A percentile compares a stretch with the other conserved stretches of the same genome.
Conservation (phyloP, 805 yeast species). For the Kluyveromyces aestuarii region DNA sequence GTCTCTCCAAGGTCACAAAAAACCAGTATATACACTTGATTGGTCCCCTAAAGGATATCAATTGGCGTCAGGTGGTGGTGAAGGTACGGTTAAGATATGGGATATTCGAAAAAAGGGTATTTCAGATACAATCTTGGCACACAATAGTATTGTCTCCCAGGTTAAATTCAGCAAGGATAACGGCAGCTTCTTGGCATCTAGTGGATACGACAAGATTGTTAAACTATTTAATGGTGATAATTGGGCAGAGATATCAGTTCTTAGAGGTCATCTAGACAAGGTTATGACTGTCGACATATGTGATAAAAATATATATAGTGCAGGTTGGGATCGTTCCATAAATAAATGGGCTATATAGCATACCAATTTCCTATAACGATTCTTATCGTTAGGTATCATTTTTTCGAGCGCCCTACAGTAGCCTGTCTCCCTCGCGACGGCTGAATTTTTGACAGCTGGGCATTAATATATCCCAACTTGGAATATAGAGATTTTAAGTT, state of each 20-base stretch:
- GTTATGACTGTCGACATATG: slow-evolving; percentile 61
- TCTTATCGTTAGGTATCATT: background rate
- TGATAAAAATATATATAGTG: slow-evolving; percentile 42
- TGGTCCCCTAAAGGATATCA: slow-evolving; percentile 74
- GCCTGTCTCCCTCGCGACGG: slow-evolving; percentile 6
- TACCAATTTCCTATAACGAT: background rate
- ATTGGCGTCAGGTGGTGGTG: slow-evolving; percentile 78
- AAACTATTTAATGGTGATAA: slow-evolving; percentile 59
- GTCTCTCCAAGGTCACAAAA: slow-evolving; percentile 56
- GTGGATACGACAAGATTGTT: slow-evolving; percentile 65
- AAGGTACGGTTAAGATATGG: slow-evolving; percentile 75
- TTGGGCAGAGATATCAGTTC: slow-evolving; percentile 49
- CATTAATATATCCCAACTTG: slow-evolving; percentile 10
- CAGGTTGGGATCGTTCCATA: slow-evolving; percentile 82
- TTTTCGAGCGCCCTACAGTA: slow-evolving; percentile 7
- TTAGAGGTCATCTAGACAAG: slow-evolving; percentile 56
- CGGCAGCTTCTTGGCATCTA: slow-evolving; percentile 46
- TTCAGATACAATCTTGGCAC: slow-evolving; percentile 55
- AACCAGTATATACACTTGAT: slow-evolving; percentile 59
- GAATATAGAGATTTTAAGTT: slow-evolving; percentile 8
- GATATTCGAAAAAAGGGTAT: slow-evolving; percentile 52
- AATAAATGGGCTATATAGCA: slow-evolving; percentile 43
- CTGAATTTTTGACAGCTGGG: slow-evolving; percentile 17
- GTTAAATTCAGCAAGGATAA: slow-evolving; percentile 39
- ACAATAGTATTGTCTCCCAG: slow-evolving; percentile 61